Base-by-base conservation (phyloP, 495 filamentous ascomycete species). In the Aspergillus hancockii region DNA sequence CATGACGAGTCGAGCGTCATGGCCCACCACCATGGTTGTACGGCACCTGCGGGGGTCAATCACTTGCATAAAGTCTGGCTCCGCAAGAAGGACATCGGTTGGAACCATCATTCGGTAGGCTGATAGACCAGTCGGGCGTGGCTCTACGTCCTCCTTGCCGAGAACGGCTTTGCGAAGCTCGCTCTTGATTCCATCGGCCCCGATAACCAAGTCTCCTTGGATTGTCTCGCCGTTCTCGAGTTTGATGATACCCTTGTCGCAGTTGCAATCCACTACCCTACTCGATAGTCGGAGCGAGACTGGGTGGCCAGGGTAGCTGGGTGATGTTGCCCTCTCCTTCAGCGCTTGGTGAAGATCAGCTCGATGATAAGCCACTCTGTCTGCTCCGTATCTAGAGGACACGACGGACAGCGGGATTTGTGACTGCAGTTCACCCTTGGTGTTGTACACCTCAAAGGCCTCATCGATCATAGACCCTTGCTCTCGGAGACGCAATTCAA, bases 131-230 rank as follows among this genome's bases (percentile, higher is more conserved):
- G 55, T 63, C 1, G 51, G 45, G 3, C 23, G 36, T 0, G 61
- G 49, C 16, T 19, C 46, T 9, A 56, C 38, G 7, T 52, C 38
- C 21, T 56, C 13, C n/a, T 10, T 4, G 5, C 45, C 60, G 8
- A 63, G 32, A 0, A 59, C 61, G 12, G 31, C 28, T 4, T 30
- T 36, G 4, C 57, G 34, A 16, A 59, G 6, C 4, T 13, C n/a
- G 32, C 52, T 59, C 25, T 59, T 63, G 0, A 81, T 74, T 19
- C 81, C 80, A 63, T 85, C 82, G 0, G 81, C 76, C 0, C 81
- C 81, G 36, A 85, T 50, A 0, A 83, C 67, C 2, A 78, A 62
- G 53, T 76, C 69, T 0, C 57, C 69, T 0, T 31, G 18, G 0
- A 71, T 0, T 0, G 50, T 41, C 1, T 70, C 68, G 3, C 73